Evolutionary conservation across 2,329 filamentous ascomycete species (phyloP).

Genomic region (Calonectria pseudoturangicola): DNA sequence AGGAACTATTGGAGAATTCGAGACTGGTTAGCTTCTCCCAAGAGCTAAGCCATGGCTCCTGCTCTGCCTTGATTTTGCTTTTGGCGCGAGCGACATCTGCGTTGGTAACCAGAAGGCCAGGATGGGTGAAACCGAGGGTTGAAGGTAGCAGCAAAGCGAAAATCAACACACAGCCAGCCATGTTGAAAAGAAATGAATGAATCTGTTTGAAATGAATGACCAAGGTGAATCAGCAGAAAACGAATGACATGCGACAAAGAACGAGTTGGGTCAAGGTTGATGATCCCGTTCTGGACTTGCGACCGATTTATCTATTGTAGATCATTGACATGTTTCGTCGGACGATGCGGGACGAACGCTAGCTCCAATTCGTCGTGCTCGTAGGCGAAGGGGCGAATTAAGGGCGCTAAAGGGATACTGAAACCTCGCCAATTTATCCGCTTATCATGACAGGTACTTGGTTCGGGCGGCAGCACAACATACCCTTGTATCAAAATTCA

Average conservation of each 20-base stretch:
- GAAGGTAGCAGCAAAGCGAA: background rate
- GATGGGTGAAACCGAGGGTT: constrained; percentile 33
- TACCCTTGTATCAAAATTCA: background rate
- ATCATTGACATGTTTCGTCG: background rate
- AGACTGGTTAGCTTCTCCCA: constrained; percentile 40
- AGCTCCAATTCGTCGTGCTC: background rate
- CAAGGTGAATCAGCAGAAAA: background rate
- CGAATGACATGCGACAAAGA: background rate
- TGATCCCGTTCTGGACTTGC: background rate
- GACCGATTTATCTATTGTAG: background rate
- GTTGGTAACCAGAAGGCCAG: constrained; percentile 41
- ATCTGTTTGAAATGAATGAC: background rate
- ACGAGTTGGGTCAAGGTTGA: background rate
- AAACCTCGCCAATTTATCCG: background rate
- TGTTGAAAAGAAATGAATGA: background rate
- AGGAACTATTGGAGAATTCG: constrained; percentile 25
- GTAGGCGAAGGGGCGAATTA: constrained; percentile 2
- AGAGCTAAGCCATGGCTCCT: constrained; percentile 38
- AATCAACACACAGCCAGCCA: constrained; percentile 11
- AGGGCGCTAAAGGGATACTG: background rate
- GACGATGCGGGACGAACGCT: background rate
- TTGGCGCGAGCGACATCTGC: constrained; percentile 36
- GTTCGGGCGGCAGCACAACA: background rate
- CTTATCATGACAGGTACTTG: background rate
- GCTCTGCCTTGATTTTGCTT: constrained; percentile 27